Evolutionary conservation across 2,329 filamentous ascomycete species (phyloP).

Genomic region (Penicillium thymicola): DNA sequence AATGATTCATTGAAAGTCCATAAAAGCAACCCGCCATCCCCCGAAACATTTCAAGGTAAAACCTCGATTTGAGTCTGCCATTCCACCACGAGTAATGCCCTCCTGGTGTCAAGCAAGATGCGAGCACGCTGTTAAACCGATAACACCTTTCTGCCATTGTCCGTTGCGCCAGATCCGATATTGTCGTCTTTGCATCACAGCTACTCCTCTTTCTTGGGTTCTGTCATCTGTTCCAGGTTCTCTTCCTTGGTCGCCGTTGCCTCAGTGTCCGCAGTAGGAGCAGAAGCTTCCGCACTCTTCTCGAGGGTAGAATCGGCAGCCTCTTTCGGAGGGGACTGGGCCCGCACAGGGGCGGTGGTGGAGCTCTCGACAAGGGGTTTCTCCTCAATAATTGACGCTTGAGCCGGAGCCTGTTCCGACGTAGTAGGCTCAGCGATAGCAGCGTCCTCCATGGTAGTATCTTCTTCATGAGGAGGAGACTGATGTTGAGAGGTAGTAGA

Average conservation of each 20-base stretch:
- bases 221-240: conserved; percentile 16
- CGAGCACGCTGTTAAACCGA: conserved; percentile 24
- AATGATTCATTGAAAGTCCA: conserved; percentile 6
- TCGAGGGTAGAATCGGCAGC: conserved; percentile 11
- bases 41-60: background rate
- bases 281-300: conserved; percentile 4
- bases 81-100: conserved; percentile 8
- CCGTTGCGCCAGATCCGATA: conserved; percentile 37
- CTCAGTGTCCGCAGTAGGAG: conserved; percentile 14
- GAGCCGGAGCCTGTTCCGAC: conserved; percentile 16
- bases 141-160: conserved; percentile 39
- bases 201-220: conserved; percentile 33
- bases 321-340: conserved; percentile 23
- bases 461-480: conserved; percentile 33
- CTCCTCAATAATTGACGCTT: conserved; percentile 18
- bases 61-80: conserved; percentile 6
- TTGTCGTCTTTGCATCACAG: conserved; percentile 20
- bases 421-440: conserved; percentile 19
- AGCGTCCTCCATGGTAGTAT: conserved; percentile 40
- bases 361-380: conserved; percentile 18
- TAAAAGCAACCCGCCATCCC: conserved; percentile 2
- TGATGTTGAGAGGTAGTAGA: conserved; percentile 32
- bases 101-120: conserved; percentile 16
- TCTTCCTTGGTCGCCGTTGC: conserved; percentile 14
- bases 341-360: conserved; percentile 14